phyloP scores from a whole-genome alignment of 1,284 basidiomycete genomes.

The Tausonia pullulans region DNA sequence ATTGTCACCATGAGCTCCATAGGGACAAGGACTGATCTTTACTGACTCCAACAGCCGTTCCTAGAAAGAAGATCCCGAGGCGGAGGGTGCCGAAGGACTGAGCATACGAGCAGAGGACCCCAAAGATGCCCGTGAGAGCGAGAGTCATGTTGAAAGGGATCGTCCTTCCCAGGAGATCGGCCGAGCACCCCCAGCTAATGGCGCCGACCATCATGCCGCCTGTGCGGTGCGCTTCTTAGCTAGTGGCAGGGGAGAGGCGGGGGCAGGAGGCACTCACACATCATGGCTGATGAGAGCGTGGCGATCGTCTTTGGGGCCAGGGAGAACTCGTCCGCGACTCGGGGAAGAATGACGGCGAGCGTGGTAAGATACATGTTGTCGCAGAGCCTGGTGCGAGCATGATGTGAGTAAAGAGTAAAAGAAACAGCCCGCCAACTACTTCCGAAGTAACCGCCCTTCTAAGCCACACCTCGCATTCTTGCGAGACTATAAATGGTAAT shows the following conservation, averaged over 20 bases:
- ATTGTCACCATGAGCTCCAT: no score
- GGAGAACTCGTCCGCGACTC: constrained; percentile 75
- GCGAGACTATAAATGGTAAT: constrained; percentile 24
- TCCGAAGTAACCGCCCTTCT: no score
- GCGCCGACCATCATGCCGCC: constrained; percentile 53
- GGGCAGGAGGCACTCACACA: constrained; percentile 21
- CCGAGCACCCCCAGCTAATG: constrained; percentile 80
- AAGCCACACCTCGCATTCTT: no score
- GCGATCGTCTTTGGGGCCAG: constrained; percentile 28
- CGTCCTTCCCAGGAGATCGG: constrained; percentile 72
- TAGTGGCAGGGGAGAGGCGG: no score
- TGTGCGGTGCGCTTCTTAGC: no score
- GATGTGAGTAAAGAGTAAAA: background rate
- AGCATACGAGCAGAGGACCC: constrained; percentile 49
- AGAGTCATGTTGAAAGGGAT: constrained; percentile 87
- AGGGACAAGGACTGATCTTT: no score
- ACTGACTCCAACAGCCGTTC: constrained; percentile 76
- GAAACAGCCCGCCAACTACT: constrained; percentile 8
- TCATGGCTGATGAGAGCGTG: constrained; percentile 30
- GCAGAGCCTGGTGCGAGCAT: constrained; percentile 1
- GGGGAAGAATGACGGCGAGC: constrained; percentile 77
- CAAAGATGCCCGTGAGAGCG: constrained; percentile 80
- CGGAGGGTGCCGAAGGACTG: constrained; percentile 2
- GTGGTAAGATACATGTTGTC: constrained; percentile 50
- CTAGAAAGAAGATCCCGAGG: constrained; percentile 68